Percentiles rank a stretch among this genome's conserved stretches.
Evolutionary conservation across 2,329 filamentous ascomycete genomes (phyloP).

Genomic region (Stagonosporopsis tanaceti): DNA sequence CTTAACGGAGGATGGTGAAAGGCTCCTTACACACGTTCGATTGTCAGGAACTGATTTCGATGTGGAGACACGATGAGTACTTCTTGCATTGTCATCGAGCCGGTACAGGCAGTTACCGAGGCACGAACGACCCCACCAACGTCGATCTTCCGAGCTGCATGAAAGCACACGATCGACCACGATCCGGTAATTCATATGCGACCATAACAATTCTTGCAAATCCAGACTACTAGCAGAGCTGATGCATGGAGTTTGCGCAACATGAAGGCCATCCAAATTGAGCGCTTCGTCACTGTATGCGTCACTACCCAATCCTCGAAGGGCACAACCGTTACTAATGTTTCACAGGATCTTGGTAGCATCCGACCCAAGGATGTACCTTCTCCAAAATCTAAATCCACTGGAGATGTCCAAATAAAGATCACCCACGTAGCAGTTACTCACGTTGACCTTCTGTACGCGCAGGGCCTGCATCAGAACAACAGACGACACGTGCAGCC

Average conservation of each 20-base stretch:
- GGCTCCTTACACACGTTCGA: neutral
- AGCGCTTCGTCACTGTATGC: slow-evolving; percentile 24
- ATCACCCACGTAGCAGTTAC: slow-evolving; percentile 66
- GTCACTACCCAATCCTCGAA: neutral
- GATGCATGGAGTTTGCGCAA: neutral
- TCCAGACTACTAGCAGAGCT: neutral
- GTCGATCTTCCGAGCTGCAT: slow-evolving; percentile 10
- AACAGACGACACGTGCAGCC: slow-evolving; percentile 64
- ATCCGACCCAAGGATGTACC: slow-evolving; percentile 33
- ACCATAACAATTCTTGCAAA: neutral
- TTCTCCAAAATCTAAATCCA: slow-evolving; percentile 42
- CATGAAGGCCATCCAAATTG: slow-evolving; percentile 35
- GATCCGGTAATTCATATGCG: neutral
- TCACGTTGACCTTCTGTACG: slow-evolving; percentile 68
- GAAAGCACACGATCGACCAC: neutral
- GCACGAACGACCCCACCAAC: slow-evolving; percentile 8
- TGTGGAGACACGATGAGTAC: neutral
- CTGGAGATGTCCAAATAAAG: slow-evolving; percentile 54
- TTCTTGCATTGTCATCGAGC: neutral
- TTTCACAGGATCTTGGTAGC: slow-evolving; percentile 39
- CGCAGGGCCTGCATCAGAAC: slow-evolving; percentile 66
- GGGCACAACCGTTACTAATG: neutral
- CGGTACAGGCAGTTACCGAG: slow-evolving; percentile 14
- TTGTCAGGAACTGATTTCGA: neutral
- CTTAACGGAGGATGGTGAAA: slow-evolving; percentile 7